Evolutionary conservation across 306 rosid genomes (phyloP), one percentile per base, ranked within the genome.

Genomic region (Hippophae gyantsensis): DNA sequence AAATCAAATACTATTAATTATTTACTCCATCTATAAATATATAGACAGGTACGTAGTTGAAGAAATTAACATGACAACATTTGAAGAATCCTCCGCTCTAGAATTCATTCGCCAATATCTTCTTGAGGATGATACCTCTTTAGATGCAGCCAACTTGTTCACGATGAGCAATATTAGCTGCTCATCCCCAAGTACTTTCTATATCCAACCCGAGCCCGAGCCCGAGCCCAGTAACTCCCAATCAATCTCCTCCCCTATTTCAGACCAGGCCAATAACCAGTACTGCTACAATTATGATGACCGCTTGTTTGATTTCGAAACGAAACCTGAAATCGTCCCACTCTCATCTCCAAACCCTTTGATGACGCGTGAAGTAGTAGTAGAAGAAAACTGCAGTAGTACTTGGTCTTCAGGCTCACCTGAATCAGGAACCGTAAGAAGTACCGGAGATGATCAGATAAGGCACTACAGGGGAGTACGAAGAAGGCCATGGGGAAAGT

Each of bases 401-500:
- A 8, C 14, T 50, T 50, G 9, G 61, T 10, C 23, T 13, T 38
- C 10, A 69, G 64, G 38, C 38, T 2, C 38, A 32, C 38, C 38
- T 32, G 38, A 32, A 32, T 32, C 38, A 32, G 38, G 38, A 32
- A 2, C 38, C 1, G 4, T 32, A 2, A 32, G 38, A 32, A 32
- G 38, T 32, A 18, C 23, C 23, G 38, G 38, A 32, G 38, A 32
- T 6, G 75, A 23, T 25, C 58, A 8, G 52, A 6, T 11, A 13
- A 77, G 72, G 78, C 86, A 64, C 60, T 85, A 83, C 51, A 70
- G 95, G 66, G 97, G 97, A 8, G 94, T 89, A 23, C 76, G 97
- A 56, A 78, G 82, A 51, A 73, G 95, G 66, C 87, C 89, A 48
- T 83, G 97, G 97, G 95, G 97, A 0, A 89, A 83, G 73, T 89